These are phyloP conservation scores for Friedmanniomyces endolithicus DNA, from an alignment of 495 filamentous ascomycete species.

Conservation along the genomic window DNA sequence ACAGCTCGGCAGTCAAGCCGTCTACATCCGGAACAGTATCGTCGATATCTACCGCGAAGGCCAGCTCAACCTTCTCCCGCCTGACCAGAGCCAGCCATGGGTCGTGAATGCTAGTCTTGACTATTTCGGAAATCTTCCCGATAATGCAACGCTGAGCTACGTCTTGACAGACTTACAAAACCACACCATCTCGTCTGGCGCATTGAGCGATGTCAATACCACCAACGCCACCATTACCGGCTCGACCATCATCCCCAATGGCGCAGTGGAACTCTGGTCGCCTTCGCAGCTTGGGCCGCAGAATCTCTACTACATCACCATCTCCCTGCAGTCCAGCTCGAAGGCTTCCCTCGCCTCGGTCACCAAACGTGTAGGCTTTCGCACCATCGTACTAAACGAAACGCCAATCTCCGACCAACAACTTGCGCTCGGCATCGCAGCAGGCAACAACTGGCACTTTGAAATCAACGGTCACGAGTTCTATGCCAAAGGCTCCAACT, in stretches of 20 bases:
- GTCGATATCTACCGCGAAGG: slow-evolving; percentile 50
- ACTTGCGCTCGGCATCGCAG: slow-evolving; percentile 44
- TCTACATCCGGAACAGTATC: slow-evolving; percentile 46
- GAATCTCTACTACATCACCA: slow-evolving; percentile 45
- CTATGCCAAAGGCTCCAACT: slow-evolving; percentile 53
- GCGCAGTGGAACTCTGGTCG: slow-evolving; percentile 52
- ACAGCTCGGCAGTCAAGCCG: slow-evolving; percentile 36
- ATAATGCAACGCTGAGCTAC: slow-evolving; percentile 38
- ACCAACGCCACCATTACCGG: slow-evolving; percentile 42
- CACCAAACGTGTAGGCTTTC: slow-evolving; percentile 49
- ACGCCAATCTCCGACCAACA: slow-evolving; percentile 46
- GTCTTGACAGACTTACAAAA: slow-evolving; percentile 42
- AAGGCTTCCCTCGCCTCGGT: slow-evolving; percentile 35
- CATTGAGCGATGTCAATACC: slow-evolving; percentile 35
- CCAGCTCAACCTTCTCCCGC: slow-evolving; percentile 47
- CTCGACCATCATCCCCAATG: slow-evolving; percentile 32
- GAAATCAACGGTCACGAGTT: slow-evolving; percentile 57
- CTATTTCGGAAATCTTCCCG: slow-evolving; percentile 42
- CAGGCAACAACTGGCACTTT: slow-evolving; percentile 57
- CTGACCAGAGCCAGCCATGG: slow-evolving; percentile 51
- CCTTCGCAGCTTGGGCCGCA: slow-evolving; percentile 47
- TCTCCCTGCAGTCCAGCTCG: slow-evolving; percentile 34
- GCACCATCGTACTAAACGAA: slow-evolving; percentile 56
- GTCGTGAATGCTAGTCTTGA: slow-evolving; percentile 59
- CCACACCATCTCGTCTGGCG: slow-evolving; percentile 35